Evolutionary conservation across 768 basidiomycete genomes (phyloP), one percentile per base, ranked within the genome.

Genomic region (Udeniomyces megalosporus): DNA sequence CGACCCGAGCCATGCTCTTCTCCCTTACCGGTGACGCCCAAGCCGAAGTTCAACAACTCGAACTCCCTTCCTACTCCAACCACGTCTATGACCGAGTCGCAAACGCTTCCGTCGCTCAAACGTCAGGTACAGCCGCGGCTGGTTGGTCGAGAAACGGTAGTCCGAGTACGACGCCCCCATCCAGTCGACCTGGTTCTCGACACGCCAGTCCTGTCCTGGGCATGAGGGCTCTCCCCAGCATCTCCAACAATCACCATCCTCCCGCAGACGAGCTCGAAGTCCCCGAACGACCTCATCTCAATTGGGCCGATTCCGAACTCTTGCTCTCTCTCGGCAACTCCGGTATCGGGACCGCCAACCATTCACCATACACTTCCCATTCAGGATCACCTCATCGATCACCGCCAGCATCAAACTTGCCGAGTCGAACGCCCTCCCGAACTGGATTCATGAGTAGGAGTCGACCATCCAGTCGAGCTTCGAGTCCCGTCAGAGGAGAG

Each of bases 51-150:
- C 85, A 84, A 45, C 81, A 81, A 44, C 71, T 80, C 49, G 84
- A 89, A 68, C 80, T 97, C 14, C 93, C 93, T 0, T 87, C 85
- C 65, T 97, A 97, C 73, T 79, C 78, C 22, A 82, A 87, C 56
- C 93, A 97, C 72, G 81, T 96, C 28, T 81, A 86, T 46, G 93
- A 97, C 71, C 81, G 93, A 42, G 83, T 96, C 47, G 76, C 77
- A 24, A 72, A 75, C 61, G 72, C 75, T 38, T 71, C 71, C 29
- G 71, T 65, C 51, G n/a, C 29, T 26, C 42, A 58, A 12, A 32
- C 63, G 6, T 31, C 58, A 1, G 51, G 51, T 4, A n/a, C 42
- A 28, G 58, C 58, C 24, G 51, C 58, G 3, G 58, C 63, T 28
- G 42, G 50, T 12, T 65, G 63, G 63, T 34, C 53, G 14, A 42